phyloP scores from a whole-genome alignment of 78 protist species.

The Planoprotostelium fungivorum region DNA sequence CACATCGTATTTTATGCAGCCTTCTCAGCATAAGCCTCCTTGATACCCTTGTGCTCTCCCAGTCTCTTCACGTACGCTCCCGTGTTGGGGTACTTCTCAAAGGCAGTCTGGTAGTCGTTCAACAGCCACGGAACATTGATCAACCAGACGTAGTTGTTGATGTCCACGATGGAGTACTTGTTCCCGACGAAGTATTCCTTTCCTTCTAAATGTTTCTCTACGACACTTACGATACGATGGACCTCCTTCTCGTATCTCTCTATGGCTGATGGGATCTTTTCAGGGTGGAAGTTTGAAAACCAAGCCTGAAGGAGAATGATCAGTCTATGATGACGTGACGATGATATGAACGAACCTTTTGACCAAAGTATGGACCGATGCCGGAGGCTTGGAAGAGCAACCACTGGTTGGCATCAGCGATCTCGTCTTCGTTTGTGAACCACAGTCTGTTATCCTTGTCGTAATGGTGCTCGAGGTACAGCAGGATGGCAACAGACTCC shows the following conservation, averaged over 20 bases:
- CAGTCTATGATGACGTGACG: too few relatives aligned
- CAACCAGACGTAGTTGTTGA: background rate
- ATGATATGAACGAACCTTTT: too few relatives aligned
- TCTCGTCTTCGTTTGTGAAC: background rate
- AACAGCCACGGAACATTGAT: background rate
- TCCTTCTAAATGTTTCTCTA: background rate
- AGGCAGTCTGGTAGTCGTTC: background rate
- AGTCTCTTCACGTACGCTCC: background rate
- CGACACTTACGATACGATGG: background rate
- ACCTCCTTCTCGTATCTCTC: background rate
- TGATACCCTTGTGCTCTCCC: background rate
- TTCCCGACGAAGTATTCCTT: background rate
- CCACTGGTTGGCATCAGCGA: background rate
- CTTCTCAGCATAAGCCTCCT: background rate
- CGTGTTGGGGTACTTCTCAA: background rate
- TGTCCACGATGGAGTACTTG: constrained; percentile 1
- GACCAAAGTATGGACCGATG: background rate
- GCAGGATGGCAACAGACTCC: background rate
- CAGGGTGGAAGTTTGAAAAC: background rate
- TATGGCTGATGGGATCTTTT: background rate
- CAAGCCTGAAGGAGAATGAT: too few relatives aligned
- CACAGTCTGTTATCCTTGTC: background rate
- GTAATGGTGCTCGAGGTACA: background rate
- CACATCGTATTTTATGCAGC: too few relatives aligned
- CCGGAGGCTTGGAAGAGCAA: background rate